Evolutionary conservation across 2,329 filamentous ascomycete genomes (phyloP).

Genomic region (Fusarium succisae): DNA sequence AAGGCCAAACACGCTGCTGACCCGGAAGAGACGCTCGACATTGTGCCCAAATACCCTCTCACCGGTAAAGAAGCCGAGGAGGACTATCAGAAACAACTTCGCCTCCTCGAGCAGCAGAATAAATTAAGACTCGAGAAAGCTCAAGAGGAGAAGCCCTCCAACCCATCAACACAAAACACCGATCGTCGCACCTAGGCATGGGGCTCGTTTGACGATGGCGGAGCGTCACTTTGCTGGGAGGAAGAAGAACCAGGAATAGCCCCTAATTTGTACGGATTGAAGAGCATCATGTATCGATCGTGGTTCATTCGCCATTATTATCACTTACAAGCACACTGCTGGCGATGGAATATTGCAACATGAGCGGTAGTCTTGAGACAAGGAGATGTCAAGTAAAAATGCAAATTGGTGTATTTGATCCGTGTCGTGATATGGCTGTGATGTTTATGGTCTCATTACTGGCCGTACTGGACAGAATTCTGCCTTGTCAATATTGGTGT

Average conservation of each 20-base stretch:
- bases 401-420: too few relatives aligned
- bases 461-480: too few relatives aligned
- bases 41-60: neutral
- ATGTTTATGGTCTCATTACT: neutral
- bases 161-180: neutral
- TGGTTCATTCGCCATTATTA: too few relatives aligned
- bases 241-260: neutral
- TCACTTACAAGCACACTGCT: neutral
- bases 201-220: neutral
- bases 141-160: neutral
- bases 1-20: neutral
- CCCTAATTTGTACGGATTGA: neutral
- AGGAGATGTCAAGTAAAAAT: neutral
- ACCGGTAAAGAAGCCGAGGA: neutral
- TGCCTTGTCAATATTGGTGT: neutral
- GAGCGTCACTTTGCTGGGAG: too few relatives aligned
- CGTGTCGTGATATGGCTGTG: neutral
- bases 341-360: neutral
- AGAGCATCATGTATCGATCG: neutral
- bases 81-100: neutral
- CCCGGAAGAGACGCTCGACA: neutral
- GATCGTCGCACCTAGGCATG: neutral
- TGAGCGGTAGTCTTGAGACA: too few relatives aligned
- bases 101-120: neutral
- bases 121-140: neutral